phyloP scores from a whole-genome alignment of 768 basidiomycete species.

The Agaricus blazei region DNA sequence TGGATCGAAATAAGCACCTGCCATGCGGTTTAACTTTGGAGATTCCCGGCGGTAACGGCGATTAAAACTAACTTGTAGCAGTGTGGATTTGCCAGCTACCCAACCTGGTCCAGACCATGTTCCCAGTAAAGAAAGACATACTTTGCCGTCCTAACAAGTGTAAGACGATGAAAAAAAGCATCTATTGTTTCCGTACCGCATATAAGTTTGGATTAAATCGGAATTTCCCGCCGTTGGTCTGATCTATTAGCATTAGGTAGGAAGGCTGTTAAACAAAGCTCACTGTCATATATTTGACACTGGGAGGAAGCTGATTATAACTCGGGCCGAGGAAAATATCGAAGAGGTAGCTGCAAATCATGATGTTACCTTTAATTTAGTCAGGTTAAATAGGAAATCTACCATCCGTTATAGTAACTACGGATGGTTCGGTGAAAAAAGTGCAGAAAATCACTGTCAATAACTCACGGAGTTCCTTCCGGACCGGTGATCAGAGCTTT shows the following conservation, averaged over 20 bases:
- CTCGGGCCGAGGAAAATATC: constrained; percentile 90
- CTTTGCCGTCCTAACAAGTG: constrained; percentile 75
- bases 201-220: constrained; percentile 95
- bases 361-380: neutral
- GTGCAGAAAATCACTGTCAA: neutral
- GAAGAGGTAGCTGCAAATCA: constrained; percentile 46
- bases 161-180: neutral
- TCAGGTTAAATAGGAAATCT: constrained; percentile 37
- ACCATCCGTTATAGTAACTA: constrained; percentile 92
- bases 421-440: neutral
- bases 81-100: constrained; percentile 84
- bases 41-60: neutral
- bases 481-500: constrained; percentile 92
- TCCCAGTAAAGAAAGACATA: constrained; percentile 85
- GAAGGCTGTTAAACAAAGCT: constrained; percentile 13
- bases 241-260: neutral
- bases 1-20: constrained; percentile 92
- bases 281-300: constrained; percentile 60
- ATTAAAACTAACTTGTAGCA: constrained; percentile 61
- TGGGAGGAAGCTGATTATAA: constrained; percentile 86
- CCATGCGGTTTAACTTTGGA: constrained; percentile 34
- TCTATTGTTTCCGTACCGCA: constrained; percentile 46
- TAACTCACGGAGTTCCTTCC: constrained; percentile 83
- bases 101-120: constrained; percentile 95
- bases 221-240: constrained; percentile 86